Evolutionary conservation across 768 basidiomycete species (phyloP), one percentile per base, ranked within the genome.

Genomic region (Basidioascus undulatus): DNA sequence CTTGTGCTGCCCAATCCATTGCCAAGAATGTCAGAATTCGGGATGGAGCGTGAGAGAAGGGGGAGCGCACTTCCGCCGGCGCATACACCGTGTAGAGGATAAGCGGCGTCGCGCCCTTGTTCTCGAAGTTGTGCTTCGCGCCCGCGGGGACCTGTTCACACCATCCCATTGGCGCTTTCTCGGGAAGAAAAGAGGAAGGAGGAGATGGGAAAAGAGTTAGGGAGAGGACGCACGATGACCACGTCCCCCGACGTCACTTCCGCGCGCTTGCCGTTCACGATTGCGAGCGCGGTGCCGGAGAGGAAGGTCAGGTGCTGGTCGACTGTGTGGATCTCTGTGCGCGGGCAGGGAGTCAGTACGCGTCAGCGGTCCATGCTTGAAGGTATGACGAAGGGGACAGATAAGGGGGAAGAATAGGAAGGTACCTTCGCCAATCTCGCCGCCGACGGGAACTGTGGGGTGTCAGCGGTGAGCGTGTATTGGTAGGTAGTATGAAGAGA

Each of bases 281-380:
- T 53, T 23, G 61, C 61, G 46, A 55, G 57, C 42, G 51, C 53
- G 11, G 47, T 46, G 8, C 61, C 61, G 13, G 49, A 50, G 3
- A 58, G 59, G 50, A 62, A 62, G 46, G 56, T 50, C 13, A 62
- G 50, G 38, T 55, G 55, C 44, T 61, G 57, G 42, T 61, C 59
- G 37, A 61, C 59, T 27, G 48, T 42, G 41, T 59, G 59, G 20
- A 58, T 53, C 54, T 59, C 37, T 30, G 7, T 28, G 18, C 9
- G 33, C n/a, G 18, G 15, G 16, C 21, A 28, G n/a, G 37, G 19
- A 25, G n/a, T 23, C n/a, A 20, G 41, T 35, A 13, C 26, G 32
- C 6, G 35, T 35, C n/a, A 6, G 36, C 7, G 26, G 9, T 10
- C n/a, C 25, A 25, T 35, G 4, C 8, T 15, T 11, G 10, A 5